Evolutionary conservation across 352 stramenopile species (phyloP), one percentile per base, ranked within the genome.

Genomic region (Pilasporangium apinafurcum): DNA sequence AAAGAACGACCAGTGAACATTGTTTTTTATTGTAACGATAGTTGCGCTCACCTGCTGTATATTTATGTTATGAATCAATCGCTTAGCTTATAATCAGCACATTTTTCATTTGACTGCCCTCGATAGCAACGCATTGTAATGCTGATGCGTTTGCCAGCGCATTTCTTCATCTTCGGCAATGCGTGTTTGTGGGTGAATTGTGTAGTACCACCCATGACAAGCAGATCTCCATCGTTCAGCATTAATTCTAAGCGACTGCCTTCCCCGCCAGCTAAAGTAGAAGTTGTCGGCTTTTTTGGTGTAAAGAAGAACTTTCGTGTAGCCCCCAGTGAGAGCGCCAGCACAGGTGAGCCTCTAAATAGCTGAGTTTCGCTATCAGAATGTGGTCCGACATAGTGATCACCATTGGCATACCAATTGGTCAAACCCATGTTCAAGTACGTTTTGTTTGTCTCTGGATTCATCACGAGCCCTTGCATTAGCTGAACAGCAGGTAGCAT

Each of bases 361-460:
- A 95, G 62, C 21, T 69, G 56, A 7, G 49, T 34, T 42, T 88
- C 81, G 39, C 91, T 62, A 40, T 95, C 84, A 0, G 73, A 65
- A 42, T 92, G 84, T 0, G 79, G 62, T 6, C 80, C 84, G 33
- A 95, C 89, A 50, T 85, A 84, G 48, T 95, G 75, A 30, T 90
- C 59, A 21, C 75, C 78, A 36, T 87, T 55, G 4, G 66, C 62
- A 48, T 95, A 95, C 84, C 82, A 95, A 44, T 94, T 95, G 21
- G 87, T 46, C 4, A 95, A 57, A 27, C 65, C 78, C 21, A 52
- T 56, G 41, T 78, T 82, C 18, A 79, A 44, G 14, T 41, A 41
- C 21, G 53, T 67, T 12, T 18, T 37, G 7, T 40, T 37, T 3
- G 59, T 62, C 8, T 17, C 26, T 2, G 59, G 41, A 30, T 82